Conservation (phyloP, 345 rosid species). For the Hibiscus tridactylites region DNA sequence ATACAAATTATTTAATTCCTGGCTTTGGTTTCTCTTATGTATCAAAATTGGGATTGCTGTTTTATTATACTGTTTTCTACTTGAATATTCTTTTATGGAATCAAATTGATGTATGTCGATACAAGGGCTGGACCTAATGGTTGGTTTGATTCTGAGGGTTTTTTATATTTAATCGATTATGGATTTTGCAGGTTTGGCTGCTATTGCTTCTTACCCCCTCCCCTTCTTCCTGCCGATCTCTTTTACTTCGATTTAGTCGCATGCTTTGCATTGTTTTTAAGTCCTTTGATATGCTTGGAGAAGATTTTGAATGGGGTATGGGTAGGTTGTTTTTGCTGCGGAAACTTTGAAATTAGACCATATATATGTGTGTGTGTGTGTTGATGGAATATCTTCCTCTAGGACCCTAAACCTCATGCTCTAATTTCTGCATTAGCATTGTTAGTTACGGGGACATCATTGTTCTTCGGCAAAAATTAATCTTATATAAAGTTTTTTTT, state of each 20-base stretch:
- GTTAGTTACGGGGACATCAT: not conserved
- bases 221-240: not conserved
- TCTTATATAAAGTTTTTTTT: not conserved
- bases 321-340: not conserved
- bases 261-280: not conserved
- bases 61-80: not conserved
- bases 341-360: not conserved
- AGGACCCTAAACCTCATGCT: not conserved
- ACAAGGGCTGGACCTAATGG: not conserved
- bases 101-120: not conserved
- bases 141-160: not conserved
- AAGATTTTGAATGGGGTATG: not conserved
- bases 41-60: not conserved
- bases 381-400: not conserved
- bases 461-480: not conserved
- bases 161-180: not conserved
- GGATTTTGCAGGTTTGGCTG: not conserved
- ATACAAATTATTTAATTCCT: not conserved
- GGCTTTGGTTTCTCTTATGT: not conserved
- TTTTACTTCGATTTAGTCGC: not conserved
- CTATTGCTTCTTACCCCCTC: not conserved
- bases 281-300: not conserved
- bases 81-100: not conserved
- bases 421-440: not conserved
- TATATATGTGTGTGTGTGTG: not conserved